Conservation (phyloP, 805 yeast genomes). For the Candida wancherniae region DNA sequence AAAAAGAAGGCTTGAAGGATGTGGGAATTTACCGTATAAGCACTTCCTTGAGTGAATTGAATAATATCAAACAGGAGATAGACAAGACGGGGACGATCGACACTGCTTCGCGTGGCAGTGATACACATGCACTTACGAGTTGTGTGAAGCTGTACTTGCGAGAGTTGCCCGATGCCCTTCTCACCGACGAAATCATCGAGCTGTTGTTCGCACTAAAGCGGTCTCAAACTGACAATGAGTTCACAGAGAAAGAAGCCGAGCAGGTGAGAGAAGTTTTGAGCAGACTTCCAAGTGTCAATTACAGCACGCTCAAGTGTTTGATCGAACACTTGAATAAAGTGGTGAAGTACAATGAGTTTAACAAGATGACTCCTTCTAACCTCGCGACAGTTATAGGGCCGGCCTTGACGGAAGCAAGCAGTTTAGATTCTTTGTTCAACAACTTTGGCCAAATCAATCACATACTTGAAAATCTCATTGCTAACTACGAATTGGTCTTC, state of each 20-base stretch:
- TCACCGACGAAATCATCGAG: slow-evolving; percentile 63
- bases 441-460: slow-evolving; percentile 54
- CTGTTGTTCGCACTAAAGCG: slow-evolving; percentile 43
- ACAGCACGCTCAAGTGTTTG: slow-evolving; percentile 60
- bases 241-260: slow-evolving; percentile 5
- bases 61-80: slow-evolving; percentile 38
- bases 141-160: slow-evolving; percentile 79
- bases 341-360: slow-evolving; percentile 58
- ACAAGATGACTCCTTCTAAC: slow-evolving; percentile 86
- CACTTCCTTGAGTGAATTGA: slow-evolving; percentile 46
- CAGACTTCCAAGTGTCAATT: slow-evolving; percentile 61
- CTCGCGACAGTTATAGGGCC: slow-evolving; percentile 84
- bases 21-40: slow-evolving; percentile 82
- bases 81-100: slow-evolving; percentile 45
- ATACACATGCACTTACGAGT: slow-evolving; percentile 82
- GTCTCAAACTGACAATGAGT: slow-evolving; percentile 11
- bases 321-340: slow-evolving; percentile 67
- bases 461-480: slow-evolving; percentile 47
- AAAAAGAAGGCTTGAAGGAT: slow-evolving; percentile 81
- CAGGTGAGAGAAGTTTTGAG: slow-evolving; percentile 29
- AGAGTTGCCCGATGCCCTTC: slow-evolving; percentile 80
- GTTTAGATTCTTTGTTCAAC: slow-evolving; percentile 41
- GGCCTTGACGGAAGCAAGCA: slow-evolving; percentile 52
- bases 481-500: slow-evolving; percentile 31
- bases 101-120: slow-evolving; percentile 53